These are phyloP conservation scores for Plasmodium falciparum DNA, from an alignment of 169 alveolate species.

Conservation along the genomic window DNA sequence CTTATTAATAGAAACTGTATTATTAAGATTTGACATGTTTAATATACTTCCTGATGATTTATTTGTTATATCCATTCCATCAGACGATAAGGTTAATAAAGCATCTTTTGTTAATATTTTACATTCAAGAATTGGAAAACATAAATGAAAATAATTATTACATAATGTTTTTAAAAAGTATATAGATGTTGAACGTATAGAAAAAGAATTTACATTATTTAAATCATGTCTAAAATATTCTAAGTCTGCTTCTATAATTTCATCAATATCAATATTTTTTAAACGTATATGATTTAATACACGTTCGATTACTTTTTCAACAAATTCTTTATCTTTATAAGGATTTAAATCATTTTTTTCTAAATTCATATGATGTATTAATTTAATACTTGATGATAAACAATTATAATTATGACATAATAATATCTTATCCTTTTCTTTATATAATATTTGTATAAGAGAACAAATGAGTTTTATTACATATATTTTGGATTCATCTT, in stretches of 20 bases:
- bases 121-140: conserved; percentile 33
- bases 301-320: conserved; percentile 47
- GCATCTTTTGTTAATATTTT: conserved; percentile 25
- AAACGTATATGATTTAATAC: conserved; percentile 42
- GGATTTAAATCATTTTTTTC: conserved; percentile 40
- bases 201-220: conserved; percentile 48
- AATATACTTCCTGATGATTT: neutral
- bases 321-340: conserved; percentile 32
- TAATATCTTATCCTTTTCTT: conserved; percentile 18
- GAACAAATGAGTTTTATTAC: conserved; percentile 26
- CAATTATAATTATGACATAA: conserved; percentile 67
- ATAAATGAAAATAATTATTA: conserved; percentile 28
- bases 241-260: conserved; percentile 60
- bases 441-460: conserved; percentile 24
- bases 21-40: neutral
- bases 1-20: neutral
- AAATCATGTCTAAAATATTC: conserved; percentile 49
- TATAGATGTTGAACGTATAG: conserved; percentile 38
- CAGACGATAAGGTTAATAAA: neutral
- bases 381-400: conserved; percentile 42
- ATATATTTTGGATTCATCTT: conserved; percentile 60
- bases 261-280: conserved; percentile 45
- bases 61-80: neutral
- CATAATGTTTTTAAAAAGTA: conserved; percentile 56
- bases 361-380: conserved; percentile 60